Evolutionary conservation across 345 rosid species (phyloP), one percentile per base, ranked within the genome.

Genomic region (Lepidium aucheri): DNA sequence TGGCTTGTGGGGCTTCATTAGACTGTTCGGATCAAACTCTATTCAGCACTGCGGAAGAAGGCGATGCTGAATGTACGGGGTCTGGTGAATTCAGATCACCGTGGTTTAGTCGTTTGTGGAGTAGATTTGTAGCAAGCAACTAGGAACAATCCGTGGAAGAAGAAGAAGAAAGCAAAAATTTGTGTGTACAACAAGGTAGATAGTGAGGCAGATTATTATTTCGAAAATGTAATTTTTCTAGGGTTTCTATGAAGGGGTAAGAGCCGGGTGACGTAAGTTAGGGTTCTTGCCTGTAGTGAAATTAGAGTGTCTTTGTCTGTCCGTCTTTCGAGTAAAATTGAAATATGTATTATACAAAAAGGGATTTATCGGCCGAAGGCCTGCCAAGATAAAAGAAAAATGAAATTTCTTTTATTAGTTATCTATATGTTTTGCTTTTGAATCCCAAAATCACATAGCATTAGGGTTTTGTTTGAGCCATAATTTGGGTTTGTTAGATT

Each of bases 11-110:
- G 42, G 99, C 99, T 53, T 86, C 99, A 3, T 86, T 95, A 3
- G 99, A 95, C 81, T 95, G 99, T 80, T 77, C 88, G 2, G 99
- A 95, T 76, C 88, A 88, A 78, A 91, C 99, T 41, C 97, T 95
- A 9, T 95, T 95, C 78, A 89, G 99, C 63, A 80, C 85, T 1
- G 85, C 73, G 35, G 90, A 85, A 41, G 99, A 88, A 69, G 82
- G 85, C 0, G 89, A 84, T 18, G 87, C 84, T 26, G 91, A 91
- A 42, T 95, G 99, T 81, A 95, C 99, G 0, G 99, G 99, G 24
- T 80, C 87, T 1, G 87, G 81, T 3, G 91, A 85, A 63, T 69
- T 81, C 58, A 73, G 60, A 3, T 76, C 84, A 11, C 79, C 91
- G 1, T 85, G 86, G 89, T 78, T 83, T 63, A 80, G 68, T 56